Conservation (phyloP, 176 grass and related monocot species). For the Urochloa ruziziensis region DNA sequence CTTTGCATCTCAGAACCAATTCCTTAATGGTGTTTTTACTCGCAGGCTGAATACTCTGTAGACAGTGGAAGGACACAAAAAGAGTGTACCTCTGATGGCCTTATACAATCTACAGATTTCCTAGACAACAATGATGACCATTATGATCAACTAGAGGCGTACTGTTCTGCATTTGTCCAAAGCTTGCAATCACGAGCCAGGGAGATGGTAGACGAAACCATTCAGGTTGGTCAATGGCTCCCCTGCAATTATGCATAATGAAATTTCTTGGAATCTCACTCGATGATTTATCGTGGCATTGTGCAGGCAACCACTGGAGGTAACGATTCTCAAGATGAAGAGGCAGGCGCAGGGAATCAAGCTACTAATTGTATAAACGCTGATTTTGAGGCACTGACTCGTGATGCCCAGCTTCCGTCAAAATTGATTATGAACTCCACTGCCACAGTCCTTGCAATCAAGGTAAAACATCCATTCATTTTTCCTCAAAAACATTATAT, state of each 20-base stretch:
- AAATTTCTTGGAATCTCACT: neutral
- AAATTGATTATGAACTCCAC: slow-evolving; percentile 40
- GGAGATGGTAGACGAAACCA: slow-evolving; percentile 35
- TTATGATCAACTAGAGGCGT: slow-evolving; percentile 20
- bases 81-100: neutral
- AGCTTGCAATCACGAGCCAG: slow-evolving; percentile 41
- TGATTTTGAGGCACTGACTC: neutral
- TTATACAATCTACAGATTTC: neutral
- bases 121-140: slow-evolving; percentile 6
- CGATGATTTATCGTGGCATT: neutral
- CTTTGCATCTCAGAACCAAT: slow-evolving; percentile 1
- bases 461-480: slow-evolving; percentile 29
- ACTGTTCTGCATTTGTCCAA: slow-evolving; percentile 35
- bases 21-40: slow-evolving; percentile 17
- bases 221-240: slow-evolving; percentile 27
- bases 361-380: neutral
- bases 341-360: slow-evolving; percentile 8
- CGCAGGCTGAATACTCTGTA: slow-evolving; percentile 25
- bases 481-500: neutral
- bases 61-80: slow-evolving; percentile 23
- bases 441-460: slow-evolving; percentile 36
- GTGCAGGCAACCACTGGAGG: slow-evolving; percentile 25
- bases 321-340: slow-evolving; percentile 14
- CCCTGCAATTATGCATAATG: slow-evolving; percentile 17
- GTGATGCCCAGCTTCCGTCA: slow-evolving; percentile 17